A percentile compares a stretch with the other conserved stretches of the same genome.
Evolutionary conservation across 768 basidiomycete species (phyloP).

Genomic region (Lactifluus subvellereus): DNA sequence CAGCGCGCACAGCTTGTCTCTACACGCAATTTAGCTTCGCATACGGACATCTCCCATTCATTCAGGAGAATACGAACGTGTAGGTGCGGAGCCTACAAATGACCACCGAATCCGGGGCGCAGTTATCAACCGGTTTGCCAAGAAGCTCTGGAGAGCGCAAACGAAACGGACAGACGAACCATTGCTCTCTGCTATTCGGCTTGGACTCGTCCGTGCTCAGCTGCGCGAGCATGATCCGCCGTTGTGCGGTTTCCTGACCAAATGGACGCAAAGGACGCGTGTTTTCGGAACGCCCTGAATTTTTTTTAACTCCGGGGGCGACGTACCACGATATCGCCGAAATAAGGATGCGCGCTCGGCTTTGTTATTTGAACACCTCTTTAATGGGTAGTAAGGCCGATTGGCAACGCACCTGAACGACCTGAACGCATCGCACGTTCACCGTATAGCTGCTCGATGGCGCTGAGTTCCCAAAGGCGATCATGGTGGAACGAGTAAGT

Average conservation of each 20-base stretch:
- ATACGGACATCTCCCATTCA: background rate
- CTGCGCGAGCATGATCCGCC: slow-evolving; percentile 19
- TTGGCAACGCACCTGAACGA: background rate
- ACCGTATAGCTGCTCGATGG: background rate
- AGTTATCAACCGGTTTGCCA: background rate
- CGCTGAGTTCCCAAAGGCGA: background rate
- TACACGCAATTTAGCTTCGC: background rate
- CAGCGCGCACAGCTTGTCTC: slow-evolving; percentile 15
- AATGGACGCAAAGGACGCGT: background rate
- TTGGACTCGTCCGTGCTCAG: slow-evolving; percentile 15
- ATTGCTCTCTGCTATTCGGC: slow-evolving; percentile 4
- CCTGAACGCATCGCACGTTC: slow-evolving; percentile 17
- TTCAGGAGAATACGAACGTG: slow-evolving; percentile 4
- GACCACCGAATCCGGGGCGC: background rate
- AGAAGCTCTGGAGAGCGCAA: background rate
- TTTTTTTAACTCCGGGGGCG: background rate
- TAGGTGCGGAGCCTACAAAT: slow-evolving; percentile 10
- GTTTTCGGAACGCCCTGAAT: background rate
- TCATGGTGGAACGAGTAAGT: background rate
- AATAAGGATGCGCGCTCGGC: slow-evolving; percentile 4
- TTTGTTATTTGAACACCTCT: background rate
- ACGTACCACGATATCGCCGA: slow-evolving; percentile 17
- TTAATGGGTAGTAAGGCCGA: background rate
- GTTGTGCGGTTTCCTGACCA: slow-evolving; percentile 16
- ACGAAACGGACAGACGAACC: slow-evolving; percentile 1